Evolutionary conservation across 495 filamentous ascomycete species (phyloP), one percentile per base, ranked within the genome.

Genomic region (Neurospora sp.): DNA sequence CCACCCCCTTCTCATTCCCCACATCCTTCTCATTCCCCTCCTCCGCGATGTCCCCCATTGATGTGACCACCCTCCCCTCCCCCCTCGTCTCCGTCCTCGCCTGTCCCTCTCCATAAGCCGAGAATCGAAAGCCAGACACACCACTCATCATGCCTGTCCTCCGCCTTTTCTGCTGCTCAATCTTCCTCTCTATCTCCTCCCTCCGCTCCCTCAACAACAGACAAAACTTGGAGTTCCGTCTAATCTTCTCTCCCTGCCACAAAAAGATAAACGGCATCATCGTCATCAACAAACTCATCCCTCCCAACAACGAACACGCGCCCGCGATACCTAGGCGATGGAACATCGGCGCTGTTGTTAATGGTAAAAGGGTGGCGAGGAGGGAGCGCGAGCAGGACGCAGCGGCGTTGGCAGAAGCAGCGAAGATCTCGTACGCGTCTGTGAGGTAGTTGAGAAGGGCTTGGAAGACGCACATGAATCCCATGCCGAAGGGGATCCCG

Each of bases 391-490:
- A 81, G 69, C 87, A 88, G 0, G 86, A 87, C 1, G 89, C 86
- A 0, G 90, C 91, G 0, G 92, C 91, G 76, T 92, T 84, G 2
- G 92, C 92, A 23, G 85, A 88, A 5, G 92, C 92, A 1, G 92
- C 90, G 78, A 89, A 93, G 71, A 91, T 87, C 70, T 88, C 87
- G 80, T 94, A 94, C 11, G 91, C 91, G 77, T 94, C 92, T 12
- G 91, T 90, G 35, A 93, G 83, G 74, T 93, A 94, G 75, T 92
- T 93, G 16, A 92, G 76, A 11, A 90, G 83, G 0, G 87, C 86
- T 70, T 90, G 91, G 41, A 78, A 79, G 73, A 76, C 74, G 72
- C 80, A 76, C 78, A 82, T 85, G 78, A 91, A 93, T 9, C 90
- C 92, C 39, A 90, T 83, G 20, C 92, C 92, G 75, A 93, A 94